Evolutionary conservation across 2,329 filamentous ascomycete species (phyloP), one percentile per base, ranked within the genome.

Genomic region (Aspergillus vadensis): DNA sequence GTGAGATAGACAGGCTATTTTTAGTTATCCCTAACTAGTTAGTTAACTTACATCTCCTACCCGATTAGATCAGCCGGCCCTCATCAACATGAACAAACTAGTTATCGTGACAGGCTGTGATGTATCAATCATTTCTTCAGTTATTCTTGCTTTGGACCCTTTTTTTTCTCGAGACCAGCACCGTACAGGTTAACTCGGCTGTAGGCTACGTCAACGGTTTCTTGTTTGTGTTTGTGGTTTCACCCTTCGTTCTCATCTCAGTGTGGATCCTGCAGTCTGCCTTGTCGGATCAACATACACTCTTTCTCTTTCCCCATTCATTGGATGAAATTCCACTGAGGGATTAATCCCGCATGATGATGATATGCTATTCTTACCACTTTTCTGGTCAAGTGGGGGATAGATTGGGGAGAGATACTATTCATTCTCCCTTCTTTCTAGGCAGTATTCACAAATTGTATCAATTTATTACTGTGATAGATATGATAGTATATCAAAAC

Each of bases 221-320:
- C n/a, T n/a, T n/a, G n/a, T n/a, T n/a, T n/a, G n/a, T 30, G 9
- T 12, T 10, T 44, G 12, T 32, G 19, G 23, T 41, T 55, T 27
- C 39, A 25, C 38, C 21, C 5, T 15, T 36, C 38, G 12, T 36
- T 36, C 32, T 36, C 32, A 36, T 36, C 32, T 36, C 21, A 19
- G 6, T 36, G 54, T 57, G 54, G 54, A 50, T 57, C 54, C 43
- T 43, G 27, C 27, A 57, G 43, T 57, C 54, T 57, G 54, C 54
- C 54, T 57, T 49, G 54, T 49, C 17, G 30, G 54, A 27, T 30
- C 12, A 36, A 36, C 32, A 36, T 12, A 36, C 32, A 36, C 32
- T 14, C 32, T 14, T 36, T 36, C 12, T 6, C 32, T 3, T 36
- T 36, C 32, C 2, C 1, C 32, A 36, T 36, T 15, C 10, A 36